Conservation (phyloP, 208 protist species). For the Wallacemonas collosoma region DNA sequence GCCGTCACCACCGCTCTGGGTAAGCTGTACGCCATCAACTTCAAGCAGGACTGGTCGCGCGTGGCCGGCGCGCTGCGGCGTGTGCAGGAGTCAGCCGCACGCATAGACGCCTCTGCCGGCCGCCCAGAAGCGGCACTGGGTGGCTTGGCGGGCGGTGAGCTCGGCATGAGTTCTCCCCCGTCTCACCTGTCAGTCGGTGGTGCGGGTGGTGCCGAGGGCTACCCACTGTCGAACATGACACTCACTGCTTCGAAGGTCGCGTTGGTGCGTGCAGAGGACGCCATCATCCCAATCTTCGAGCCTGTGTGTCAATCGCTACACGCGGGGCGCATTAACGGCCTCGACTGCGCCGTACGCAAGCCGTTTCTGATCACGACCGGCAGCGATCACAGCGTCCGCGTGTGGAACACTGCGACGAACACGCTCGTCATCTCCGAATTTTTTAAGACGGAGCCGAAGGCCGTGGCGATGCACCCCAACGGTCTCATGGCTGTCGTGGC, state of each 20-base stretch:
- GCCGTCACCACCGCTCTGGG: conserved; percentile 61
- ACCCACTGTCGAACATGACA: conserved; percentile 3
- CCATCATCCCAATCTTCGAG: conserved; percentile 51
- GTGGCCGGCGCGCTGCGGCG: conserved; percentile 25
- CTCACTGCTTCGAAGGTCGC: conserved; percentile 27
- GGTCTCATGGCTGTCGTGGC: conserved; percentile 94
- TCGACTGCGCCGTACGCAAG: conserved; percentile 94
- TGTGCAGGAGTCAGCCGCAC: conserved; percentile 18
- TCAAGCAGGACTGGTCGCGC: conserved; percentile 47
- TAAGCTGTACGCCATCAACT: conserved; percentile 66
- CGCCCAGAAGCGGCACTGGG: neutral
- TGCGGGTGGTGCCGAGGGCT: conserved; percentile 6
- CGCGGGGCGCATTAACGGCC: conserved; percentile 81
- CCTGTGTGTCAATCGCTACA: conserved; percentile 87
- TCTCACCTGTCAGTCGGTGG: neutral
- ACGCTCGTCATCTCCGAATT: conserved; percentile 86
- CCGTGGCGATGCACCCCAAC: conserved; percentile 93
- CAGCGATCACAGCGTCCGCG: conserved; percentile 90
- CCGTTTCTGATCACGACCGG: conserved; percentile 94
- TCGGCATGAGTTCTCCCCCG: too few relatives aligned
- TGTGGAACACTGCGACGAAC: conserved; percentile 96
- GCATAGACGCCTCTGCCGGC: neutral
- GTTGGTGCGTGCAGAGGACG: conserved; percentile 20
- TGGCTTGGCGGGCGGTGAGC: too few relatives aligned
- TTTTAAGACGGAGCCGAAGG: conserved; percentile 85